phyloP scores from a whole-genome alignment of 306 rosid species.

The Carpinus viminea region DNA sequence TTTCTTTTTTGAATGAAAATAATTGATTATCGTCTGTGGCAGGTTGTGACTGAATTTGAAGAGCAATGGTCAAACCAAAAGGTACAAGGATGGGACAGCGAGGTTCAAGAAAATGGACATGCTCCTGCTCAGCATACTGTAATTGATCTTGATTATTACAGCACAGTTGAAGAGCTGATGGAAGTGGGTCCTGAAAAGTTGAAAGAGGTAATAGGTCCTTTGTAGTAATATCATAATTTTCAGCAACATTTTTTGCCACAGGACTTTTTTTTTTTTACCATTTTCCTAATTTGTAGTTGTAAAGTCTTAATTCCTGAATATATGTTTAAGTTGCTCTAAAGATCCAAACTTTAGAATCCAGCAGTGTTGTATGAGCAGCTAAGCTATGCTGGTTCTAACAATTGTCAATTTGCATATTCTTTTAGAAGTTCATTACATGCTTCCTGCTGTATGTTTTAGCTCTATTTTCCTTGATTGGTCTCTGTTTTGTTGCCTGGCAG shows the following conservation, averaged over 20 bases:
- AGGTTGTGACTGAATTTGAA: conserved; percentile 80
- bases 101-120: conserved; percentile 62
- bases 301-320: not conserved
- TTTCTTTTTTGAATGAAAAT: conserved; percentile 4
- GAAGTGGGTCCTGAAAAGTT: conserved; percentile 92
- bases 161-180: conserved; percentile 78
- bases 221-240: not conserved
- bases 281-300: not conserved
- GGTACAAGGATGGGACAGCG: conserved; percentile 75
- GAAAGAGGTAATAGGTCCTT: conserved; percentile 64
- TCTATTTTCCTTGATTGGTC: conserved; percentile 10
- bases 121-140: conserved; percentile 46
- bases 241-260: not conserved
- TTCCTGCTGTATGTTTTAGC: conserved; percentile 14
- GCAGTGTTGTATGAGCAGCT: not conserved
- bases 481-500: conserved; percentile 37
- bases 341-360: not conserved
- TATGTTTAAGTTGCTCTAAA: not conserved
- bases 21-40: conserved; percentile 34
- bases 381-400: not conserved
- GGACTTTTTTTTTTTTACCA: not conserved
- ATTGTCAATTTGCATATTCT: conserved; percentile 10
- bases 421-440: conserved; percentile 7
- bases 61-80: conserved; percentile 73
- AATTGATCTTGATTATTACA: conserved; percentile 88